Evolutionary conservation across 805 yeast species (phyloP), one percentile per base, ranked within the genome.

Genomic region (Priceomyces castillae): DNA sequence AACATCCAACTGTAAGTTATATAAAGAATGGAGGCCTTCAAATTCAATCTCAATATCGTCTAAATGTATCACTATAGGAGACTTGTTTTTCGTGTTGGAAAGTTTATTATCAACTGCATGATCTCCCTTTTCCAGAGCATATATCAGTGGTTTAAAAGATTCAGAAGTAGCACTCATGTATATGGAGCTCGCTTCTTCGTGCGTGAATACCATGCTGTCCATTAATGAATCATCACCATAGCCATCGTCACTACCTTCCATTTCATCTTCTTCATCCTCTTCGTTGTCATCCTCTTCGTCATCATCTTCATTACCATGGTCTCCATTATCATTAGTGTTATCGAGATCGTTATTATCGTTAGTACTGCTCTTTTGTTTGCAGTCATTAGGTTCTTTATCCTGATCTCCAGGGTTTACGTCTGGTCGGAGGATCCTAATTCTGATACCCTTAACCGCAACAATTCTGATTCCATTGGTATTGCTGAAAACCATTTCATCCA

Each of bases 91-190:
- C 4, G 42, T 19, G 12, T 34, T 18, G 23, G 30, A 25, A 3
- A 33, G 25, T 11, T 20, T 35, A 22, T 18, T 34, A 16, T 28
- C 40, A 15, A 25, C 31, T 30, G 18, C 34, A 6, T 40, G 42
- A 9, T 33, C 28, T 9, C 26, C 17, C 33, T 45, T 38, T 26
- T 42, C 37, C 20, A 34, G 28, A 14, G 35, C 30, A 14, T n/a
- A 7, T 20, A 57, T 34, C 25, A 51, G 51, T 39, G 33, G 16
- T 42, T 51, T 58, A 39, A 73, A 65, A 1, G 79, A 57, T 39
- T 76, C 73, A 0, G 87, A 80, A 9, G 84, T 70, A 2, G 96
- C 95, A 61, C 95, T 86, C 90, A 86, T 81, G 57, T 86, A 88
- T 15, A 87, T 74, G 2, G 90, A 81, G 37, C 80, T 74, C 1